Conservation (phyloP, 257 asterid genomes). For the Petunia axillaris region DNA sequence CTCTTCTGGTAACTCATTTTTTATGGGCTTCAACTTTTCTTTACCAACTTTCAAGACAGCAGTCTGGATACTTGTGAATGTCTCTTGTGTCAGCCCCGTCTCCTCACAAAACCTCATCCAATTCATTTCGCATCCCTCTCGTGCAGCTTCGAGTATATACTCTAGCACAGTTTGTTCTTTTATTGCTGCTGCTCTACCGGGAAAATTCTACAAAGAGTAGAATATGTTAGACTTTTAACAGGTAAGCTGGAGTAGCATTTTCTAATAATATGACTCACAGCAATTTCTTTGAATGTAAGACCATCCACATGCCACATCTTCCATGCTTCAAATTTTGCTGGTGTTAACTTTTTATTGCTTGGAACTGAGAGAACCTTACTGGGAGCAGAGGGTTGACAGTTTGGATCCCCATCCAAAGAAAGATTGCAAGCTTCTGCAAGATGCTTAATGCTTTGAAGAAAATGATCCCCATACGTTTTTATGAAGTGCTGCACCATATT, state of each 20-base stretch:
- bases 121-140: slow-evolving; percentile 71
- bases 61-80: slow-evolving; percentile 46
- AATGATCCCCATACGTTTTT: slow-evolving; percentile 68
- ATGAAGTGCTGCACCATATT: slow-evolving; percentile 65
- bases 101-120: slow-evolving; percentile 76
- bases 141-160: slow-evolving; percentile 79
- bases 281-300: slow-evolving; percentile 58
- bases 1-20: slow-evolving; percentile 87
- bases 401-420: slow-evolving; percentile 62
- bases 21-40: slow-evolving; percentile 82
- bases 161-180: slow-evolving; percentile 70
- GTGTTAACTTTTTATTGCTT: slow-evolving; percentile 47
- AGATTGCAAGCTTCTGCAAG: slow-evolving; percentile 61
- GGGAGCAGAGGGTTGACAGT: slow-evolving; percentile 44
- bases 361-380: slow-evolving; percentile 39
- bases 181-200: slow-evolving; percentile 83
- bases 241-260: neutral
- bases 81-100: slow-evolving; percentile 62
- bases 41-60: slow-evolving; percentile 69
- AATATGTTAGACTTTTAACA: slow-evolving; percentile 14
- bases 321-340: slow-evolving; percentile 92
- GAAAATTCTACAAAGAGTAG: slow-evolving; percentile 55
- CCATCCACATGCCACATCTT: slow-evolving; percentile 92
- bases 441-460: slow-evolving; percentile 56
- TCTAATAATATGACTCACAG: slow-evolving; percentile 56